Conservation (phyloP, 192 early-diverging fungal species). For the Coemansia sp. region DNA sequence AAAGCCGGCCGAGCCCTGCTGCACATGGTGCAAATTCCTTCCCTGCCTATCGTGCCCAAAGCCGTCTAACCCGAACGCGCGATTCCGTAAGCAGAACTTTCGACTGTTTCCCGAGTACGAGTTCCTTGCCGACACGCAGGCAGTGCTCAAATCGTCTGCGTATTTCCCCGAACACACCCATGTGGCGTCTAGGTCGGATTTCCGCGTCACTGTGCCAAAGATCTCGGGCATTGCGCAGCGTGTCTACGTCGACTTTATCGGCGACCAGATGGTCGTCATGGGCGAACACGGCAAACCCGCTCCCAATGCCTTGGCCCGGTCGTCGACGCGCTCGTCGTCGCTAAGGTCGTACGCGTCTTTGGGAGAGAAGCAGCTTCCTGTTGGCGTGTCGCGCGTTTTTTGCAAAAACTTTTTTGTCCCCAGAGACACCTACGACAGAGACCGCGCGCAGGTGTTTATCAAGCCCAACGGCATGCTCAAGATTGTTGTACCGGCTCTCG, state of each 20-base stretch:
- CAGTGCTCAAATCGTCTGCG: conserved; percentile 29
- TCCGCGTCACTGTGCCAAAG: conserved; percentile 32
- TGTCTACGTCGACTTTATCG: conserved; percentile 50
- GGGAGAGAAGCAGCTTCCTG: not conserved
- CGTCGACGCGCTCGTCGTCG: conserved; percentile 32
- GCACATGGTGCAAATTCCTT: conserved; percentile 51
- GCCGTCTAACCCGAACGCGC: conserved; percentile 43
- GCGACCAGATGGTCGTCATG: conserved; percentile 47
- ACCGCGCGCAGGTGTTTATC: conserved; percentile 47
- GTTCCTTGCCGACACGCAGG: conserved; percentile 35
- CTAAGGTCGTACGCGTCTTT: not conserved
- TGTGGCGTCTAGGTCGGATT: conserved; percentile 24
- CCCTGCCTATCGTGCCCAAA: conserved; percentile 44
- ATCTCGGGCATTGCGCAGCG: conserved; percentile 27
- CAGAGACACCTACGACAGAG: conserved; percentile 46
- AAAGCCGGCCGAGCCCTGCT: conserved; percentile 36
- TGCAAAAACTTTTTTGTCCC: conserved; percentile 52
- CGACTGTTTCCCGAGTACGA: conserved; percentile 51
- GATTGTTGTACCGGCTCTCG: conserved; percentile 42
- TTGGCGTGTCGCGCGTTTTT: conserved; percentile 37
- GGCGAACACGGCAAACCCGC: conserved; percentile 31
- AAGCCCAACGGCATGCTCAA: conserved; percentile 52
- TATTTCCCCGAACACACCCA: conserved; percentile 48
- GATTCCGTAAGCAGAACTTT: conserved; percentile 46
- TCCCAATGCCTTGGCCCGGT: conserved; percentile 12